Evolutionary conservation across 129 eudicot genomes (phyloP).

Genomic region (Daucus carota): DH1_v3.0 NC_030381.2:29882001-29882500

Average conservation of each 20-base stretch:
- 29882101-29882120: too few species aligned
- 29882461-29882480: neutral
- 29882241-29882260: constrained; percentile 66
- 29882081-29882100: too few species aligned
- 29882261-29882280: constrained; percentile 85
- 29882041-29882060: too few species aligned
- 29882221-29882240: constrained; percentile 85
- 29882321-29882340: constrained; percentile 72
- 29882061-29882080: too few species aligned
- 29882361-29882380: neutral
- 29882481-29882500: neutral
- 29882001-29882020: too few species aligned
- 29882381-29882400: neutral
- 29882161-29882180: too few species aligned
- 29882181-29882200: too few species aligned
- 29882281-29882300: constrained; percentile 91
- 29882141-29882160: too few species aligned
- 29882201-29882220: too few species aligned
- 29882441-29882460: constrained; percentile 1
- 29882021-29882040: too few species aligned
- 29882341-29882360: neutral
- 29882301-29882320: constrained; percentile 80
- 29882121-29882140: too few species aligned
- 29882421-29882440: neutral
- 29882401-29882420: neutral